Evolutionary conservation across 768 basidiomycete species (phyloP), one percentile per base, ranked within the genome.

Genomic region (Lactarius deliciosus): DNA sequence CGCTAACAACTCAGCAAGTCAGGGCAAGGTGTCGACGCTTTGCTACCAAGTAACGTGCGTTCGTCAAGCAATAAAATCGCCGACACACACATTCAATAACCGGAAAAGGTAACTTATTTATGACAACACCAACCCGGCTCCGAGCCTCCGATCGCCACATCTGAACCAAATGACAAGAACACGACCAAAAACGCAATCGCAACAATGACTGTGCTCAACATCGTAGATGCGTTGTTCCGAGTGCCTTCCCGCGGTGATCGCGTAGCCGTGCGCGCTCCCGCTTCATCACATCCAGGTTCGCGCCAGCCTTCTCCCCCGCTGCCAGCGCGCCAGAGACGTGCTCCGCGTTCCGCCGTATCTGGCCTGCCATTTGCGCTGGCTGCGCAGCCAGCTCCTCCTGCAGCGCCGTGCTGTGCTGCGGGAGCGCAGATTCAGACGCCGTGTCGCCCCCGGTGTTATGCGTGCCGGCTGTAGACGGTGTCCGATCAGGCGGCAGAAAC

Each of bases 301-400:
- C 88, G 71, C 96, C 96, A 28, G 7, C 34, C 34, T 11, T 36
- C 85, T 81, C 72, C 90, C 91, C 57, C 97, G 85, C 32, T 8
- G 73, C 76, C 71, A 81, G 78, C 5, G 79, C 8, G 72, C 74
- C 3, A 72, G 68, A 1, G 32, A 32, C 5, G 32, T 32, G 32
- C 32, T 32, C 32, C 32, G 8, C 32, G 8, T 32, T 75, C 63
- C 75, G 65, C 69, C 28, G 67, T 58, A 98, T 79, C 13, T 94
- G 93, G 13, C 86, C 80, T 0, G 94, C 93, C 96, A 98, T 98
- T 63, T 85, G 76, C 1, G 87, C 87, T 32, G 96, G 84, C 72
- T 92, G 89, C 10, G 80, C 80, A 0, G 90, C 83, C 57, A 96
- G 85, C 30, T 91, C 85, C 59, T 91, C 84, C 28, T 30, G 28